phyloP scores from a whole-genome alignment of 2,329 filamentous ascomycete species.

The Curvularia sp. region DNA sequence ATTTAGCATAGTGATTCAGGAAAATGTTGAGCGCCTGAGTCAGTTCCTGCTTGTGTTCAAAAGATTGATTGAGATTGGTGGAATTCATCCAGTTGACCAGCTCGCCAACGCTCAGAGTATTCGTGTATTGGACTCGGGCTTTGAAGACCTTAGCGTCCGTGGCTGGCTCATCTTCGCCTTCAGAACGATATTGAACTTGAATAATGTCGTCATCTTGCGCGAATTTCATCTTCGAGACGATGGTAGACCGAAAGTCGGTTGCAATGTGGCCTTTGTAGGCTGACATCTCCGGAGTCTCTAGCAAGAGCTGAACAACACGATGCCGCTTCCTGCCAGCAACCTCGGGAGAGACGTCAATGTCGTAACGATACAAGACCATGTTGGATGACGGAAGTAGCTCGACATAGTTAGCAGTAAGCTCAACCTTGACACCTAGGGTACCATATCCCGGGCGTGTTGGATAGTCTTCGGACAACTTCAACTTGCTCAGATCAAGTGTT shows the following conservation, averaged over 20 bases:
- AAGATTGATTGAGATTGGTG: constrained; percentile 45
- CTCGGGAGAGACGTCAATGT: constrained; percentile 19
- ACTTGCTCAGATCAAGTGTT: constrained; percentile 15
- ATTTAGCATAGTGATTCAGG: constrained; percentile 58
- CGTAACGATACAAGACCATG: constrained; percentile 25
- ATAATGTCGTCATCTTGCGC: constrained; percentile 19
- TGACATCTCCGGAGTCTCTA: constrained; percentile 21
- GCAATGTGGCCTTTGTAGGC: constrained; percentile 17
- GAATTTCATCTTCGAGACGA: constrained; percentile 32
- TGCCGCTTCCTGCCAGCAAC: constrained; percentile 23
- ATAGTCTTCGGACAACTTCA: constrained; percentile 16
- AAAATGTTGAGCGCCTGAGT: constrained; percentile 66
- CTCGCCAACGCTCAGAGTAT: constrained; percentile 33
- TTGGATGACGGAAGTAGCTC: constrained; percentile 23
- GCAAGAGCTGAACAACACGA: constrained; percentile 24
- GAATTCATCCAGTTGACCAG: constrained; percentile 58
- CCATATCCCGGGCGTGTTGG: constrained; percentile 28
- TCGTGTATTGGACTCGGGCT: constrained; percentile 24
- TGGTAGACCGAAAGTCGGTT: constrained; percentile 34
- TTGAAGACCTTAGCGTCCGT: constrained; percentile 20
- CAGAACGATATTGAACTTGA: constrained; percentile 26
- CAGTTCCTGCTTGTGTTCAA: constrained; percentile 55
- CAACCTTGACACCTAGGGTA: constrained; percentile 21
- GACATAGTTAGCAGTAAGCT: constrained; percentile 30
- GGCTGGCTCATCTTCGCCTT: constrained; percentile 30